Conservation (phyloP, 345 rosid species). For the Toxicodendron radicans region DNA sequence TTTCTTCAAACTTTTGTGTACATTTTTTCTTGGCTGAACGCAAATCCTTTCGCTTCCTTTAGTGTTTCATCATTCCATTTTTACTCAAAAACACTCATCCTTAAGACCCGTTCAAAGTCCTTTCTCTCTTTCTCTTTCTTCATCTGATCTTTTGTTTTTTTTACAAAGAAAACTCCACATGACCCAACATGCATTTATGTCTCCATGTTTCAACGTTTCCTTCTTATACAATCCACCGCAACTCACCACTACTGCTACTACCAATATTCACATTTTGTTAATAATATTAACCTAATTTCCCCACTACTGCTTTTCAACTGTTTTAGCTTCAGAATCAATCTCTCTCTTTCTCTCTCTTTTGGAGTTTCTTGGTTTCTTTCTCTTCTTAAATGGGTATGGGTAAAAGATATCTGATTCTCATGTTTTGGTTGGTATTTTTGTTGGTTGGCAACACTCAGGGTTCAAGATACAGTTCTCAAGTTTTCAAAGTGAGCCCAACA, state of each 20-base stretch:
- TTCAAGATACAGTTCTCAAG: constrained; percentile 26
- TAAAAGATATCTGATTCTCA: constrained; percentile 12
- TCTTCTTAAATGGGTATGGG: constrained; percentile 23
- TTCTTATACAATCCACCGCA: constrained; percentile 23
- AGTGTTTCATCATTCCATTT: not conserved
- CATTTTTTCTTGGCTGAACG: not conserved
- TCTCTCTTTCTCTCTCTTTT: not conserved
- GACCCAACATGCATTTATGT: constrained; percentile 22
- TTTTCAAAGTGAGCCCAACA: constrained; percentile 30
- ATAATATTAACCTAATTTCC: no score
- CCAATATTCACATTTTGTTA: no score
- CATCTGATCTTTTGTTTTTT: no score
- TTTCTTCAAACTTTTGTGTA: not conserved
- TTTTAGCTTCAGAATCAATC: not conserved
- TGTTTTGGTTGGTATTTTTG: constrained; percentile 22
- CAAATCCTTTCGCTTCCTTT: not conserved
- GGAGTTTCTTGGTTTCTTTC: not conserved
- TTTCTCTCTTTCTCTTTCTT: not conserved
- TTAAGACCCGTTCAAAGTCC: constrained; percentile 33
- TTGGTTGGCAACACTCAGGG: constrained; percentile 22
- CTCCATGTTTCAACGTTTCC: constrained; percentile 33
- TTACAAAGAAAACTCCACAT: not conserved
- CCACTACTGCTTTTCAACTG: not conserved
- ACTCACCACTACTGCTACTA: constrained; percentile 2
- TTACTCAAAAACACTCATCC: constrained; percentile 24